These are phyloP conservation scores for Panus rudis DNA, from an alignment of 768 basidiomycete species.

Conservation along the genomic window DNA sequence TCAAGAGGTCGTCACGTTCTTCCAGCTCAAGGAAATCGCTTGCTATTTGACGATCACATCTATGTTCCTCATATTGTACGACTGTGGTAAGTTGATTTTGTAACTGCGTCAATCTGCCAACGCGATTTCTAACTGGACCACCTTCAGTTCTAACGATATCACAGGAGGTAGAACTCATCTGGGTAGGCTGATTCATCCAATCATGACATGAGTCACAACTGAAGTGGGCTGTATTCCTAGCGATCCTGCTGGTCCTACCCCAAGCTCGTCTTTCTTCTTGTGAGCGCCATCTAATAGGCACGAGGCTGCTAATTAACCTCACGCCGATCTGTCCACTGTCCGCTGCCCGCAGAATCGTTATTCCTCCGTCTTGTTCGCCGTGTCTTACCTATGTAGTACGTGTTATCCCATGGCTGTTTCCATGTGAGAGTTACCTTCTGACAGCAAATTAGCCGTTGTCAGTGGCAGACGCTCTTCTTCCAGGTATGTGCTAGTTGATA, in stretches of 20 bases:
- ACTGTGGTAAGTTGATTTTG: conserved; percentile 5
- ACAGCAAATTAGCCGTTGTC: not conserved
- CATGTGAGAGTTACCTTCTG: not conserved
- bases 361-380: conserved; percentile 8
- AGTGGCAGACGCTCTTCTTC: not conserved
- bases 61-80: conserved; percentile 11
- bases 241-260: conserved; percentile 10
- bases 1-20: conserved; percentile 6
- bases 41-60: conserved; percentile 10
- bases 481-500: too few species aligned
- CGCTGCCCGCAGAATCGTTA: conserved; percentile 10
- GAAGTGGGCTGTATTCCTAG: conserved; percentile 1
- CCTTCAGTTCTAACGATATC: conserved; percentile 8
- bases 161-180: conserved; percentile 13
- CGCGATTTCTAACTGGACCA: not conserved
- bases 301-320: not conserved
- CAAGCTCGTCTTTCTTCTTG: conserved; percentile 11
- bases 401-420: not conserved
- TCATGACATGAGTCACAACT: not conserved
- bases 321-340: not conserved
- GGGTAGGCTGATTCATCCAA: conserved; percentile 4
- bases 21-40: conserved; percentile 12
- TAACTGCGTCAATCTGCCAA: not conserved
- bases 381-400: conserved; percentile 9
- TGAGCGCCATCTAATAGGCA: conserved; percentile 1